Evolutionary conservation across 805 yeast species (phyloP), one percentile per base, ranked within the genome.

Genomic region (Lachancea quebecensis): DNA sequence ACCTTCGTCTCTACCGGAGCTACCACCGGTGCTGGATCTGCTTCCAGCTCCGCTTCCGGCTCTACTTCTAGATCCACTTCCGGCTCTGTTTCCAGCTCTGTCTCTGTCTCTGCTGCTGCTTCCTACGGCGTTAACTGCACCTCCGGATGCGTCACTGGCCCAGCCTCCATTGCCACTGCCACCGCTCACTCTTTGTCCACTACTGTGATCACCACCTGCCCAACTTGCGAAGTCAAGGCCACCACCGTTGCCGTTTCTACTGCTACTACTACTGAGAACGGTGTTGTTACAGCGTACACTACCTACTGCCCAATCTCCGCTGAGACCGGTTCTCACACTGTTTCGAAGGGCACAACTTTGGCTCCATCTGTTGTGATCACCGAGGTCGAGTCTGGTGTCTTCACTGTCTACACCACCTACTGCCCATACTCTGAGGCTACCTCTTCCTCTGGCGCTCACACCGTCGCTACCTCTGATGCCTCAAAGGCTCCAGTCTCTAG

Each of bases 211-310:
- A 34, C 44, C 33, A 41, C 44, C 18, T 41, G 44, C 31, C 38
- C 44, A 11, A 35, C 38, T 4, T 41, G 44, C 28, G 44, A 21
- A 14, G 34, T 15, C 33, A 34, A 34, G 34, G 39, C 44, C 14
- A 34, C 39, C 27, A 29, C 44, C 12, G 39, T 41, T 29, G 44
- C 39, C 21, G 37, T 34, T n/a, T 41, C 39, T 4, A 41, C 39
- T 17, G 39, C 39, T 21, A 41, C 44, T 9, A 42, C 50, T 12
- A 54, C 60, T 21, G 41, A 45, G 1, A 25, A 44, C 34, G 59
- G 60, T 45, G 50, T 54, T 37, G 64, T 61, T 21, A 56, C 63
- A 32, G 55, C 50, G 38, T 55, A 54, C 53, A 55, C 58, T 33
- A 58, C 62, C 31, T 41, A 43, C 50, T 46, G 49, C 29, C 50